Conservation (phyloP, 768 basidiomycete species). For the Hortiboletus flavorubellus region DNA sequence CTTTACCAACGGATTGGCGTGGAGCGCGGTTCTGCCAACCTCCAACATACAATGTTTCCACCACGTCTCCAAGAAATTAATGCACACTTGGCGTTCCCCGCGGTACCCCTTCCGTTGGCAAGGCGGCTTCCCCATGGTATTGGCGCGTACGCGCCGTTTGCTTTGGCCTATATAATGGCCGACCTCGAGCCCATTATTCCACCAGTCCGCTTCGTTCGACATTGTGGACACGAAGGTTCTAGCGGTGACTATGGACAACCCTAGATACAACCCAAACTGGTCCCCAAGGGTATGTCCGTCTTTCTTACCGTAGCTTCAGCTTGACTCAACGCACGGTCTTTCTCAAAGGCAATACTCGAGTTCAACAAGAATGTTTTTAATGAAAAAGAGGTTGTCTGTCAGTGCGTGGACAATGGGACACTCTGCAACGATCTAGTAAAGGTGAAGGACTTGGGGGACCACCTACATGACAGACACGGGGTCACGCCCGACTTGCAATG, state of each 20-base stretch:
- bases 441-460: not conserved
- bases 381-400: not conserved
- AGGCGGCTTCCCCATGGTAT: not conserved
- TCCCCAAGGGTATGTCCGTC: not conserved
- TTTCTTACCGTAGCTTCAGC: not conserved
- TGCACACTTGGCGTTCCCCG: not conserved
- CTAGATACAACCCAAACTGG: not conserved
- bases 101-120: not conserved
- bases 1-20: constrained; percentile 1
- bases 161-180: constrained; percentile 2
- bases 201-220: not conserved
- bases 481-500: not conserved
- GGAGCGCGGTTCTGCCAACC: constrained; percentile 2
- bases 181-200: not conserved
- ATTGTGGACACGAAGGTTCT: not conserved
- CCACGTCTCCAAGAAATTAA: not conserved
- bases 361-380: constrained; percentile 5
- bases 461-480: constrained; percentile 4
- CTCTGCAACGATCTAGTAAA: not conserved
- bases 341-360: not conserved
- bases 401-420: not conserved
- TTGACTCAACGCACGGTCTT: not conserved
- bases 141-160: not conserved
- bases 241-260: not conserved
- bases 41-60: not conserved